Evolutionary conservation across 202 grass and related monocot species (phyloP).

Genomic region (Hordeum pubiflorum): DNA sequence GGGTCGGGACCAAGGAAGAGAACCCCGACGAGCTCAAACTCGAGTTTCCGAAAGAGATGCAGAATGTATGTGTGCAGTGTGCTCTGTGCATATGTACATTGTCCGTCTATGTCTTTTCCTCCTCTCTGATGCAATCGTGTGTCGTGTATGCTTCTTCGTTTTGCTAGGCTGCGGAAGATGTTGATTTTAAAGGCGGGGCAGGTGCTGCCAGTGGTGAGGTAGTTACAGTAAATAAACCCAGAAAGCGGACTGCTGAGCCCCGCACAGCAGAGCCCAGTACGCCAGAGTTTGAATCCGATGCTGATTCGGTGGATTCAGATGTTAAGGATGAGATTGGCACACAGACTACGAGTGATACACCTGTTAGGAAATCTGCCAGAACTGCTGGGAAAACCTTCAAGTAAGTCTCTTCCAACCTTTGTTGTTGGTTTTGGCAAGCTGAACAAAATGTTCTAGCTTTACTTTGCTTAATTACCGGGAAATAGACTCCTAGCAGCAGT

Average conservation of each 20-base stretch:
- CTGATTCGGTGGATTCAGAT: conserved; percentile 41
- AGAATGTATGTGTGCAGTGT: conserved; percentile 31
- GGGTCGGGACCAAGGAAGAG: conserved; percentile 73
- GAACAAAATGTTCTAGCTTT: conserved; percentile 8
- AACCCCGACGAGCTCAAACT: conserved; percentile 74
- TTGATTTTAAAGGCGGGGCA: conserved; percentile 88
- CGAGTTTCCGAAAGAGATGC: conserved; percentile 59
- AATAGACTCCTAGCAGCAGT: not conserved
- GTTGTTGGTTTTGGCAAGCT: not conserved
- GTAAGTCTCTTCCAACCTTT: conserved; percentile 31
- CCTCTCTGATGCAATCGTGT: not conserved
- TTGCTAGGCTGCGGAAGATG: conserved; percentile 44
- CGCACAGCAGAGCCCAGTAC: conserved; percentile 30
- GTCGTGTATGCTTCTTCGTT: not conserved
- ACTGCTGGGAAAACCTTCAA: conserved; percentile 52
- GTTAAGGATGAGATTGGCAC: conserved; percentile 27
- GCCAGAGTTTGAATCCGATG: conserved; percentile 34
- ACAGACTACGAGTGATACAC: conserved; percentile 27
- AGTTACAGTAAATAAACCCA: conserved; percentile 17
- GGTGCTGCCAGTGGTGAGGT: conserved; percentile 45
- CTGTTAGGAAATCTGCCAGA: conserved; percentile 74
- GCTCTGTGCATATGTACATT: not conserved
- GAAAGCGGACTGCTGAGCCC: conserved; percentile 16
- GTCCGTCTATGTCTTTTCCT: not conserved
- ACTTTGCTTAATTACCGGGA: not conserved